Base-by-base conservation (phyloP, 768 basidiomycete species). In the Boletus sp. region DNA sequence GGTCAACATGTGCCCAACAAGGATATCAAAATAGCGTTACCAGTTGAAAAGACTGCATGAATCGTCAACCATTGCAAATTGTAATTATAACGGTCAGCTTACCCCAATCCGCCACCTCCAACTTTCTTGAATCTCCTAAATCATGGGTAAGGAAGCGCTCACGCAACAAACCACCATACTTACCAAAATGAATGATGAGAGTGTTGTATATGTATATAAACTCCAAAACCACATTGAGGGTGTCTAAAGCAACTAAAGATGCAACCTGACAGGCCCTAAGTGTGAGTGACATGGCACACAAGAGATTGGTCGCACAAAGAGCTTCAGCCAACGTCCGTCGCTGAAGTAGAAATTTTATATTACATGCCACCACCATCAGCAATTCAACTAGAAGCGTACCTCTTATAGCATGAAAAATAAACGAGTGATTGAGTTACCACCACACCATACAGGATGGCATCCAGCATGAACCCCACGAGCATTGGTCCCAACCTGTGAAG, bases 351-450 rank as follows among this genome's bases (percentile, higher is more conserved):
- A 56, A 48, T n/a, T 7, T 10, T 15, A 29, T 14, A 11, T 57
- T 7, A 28, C 4, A 47, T 24, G 12, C 5, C 32, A 10, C 15
- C 18, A 36, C 14, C n/a, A 36, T 7, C 30, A 15, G 8, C 24
- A 14, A 45, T 24, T 17, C 20, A 50, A 15, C 12, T 18, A 5
- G 42, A 55, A 39, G 11, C 66, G 10, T 45, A 67, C 67, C 60
- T 63, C 52, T 68, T 70, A 37, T 68, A 69, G 37, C 57, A 66
- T 5, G 68, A 67, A 42, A 65, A 68, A 44, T 71, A 69, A 47
- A 75, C 42, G 60, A 70, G 73, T 0, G 67, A 66, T 62, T 77
- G 77, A 39, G 64, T 67, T 33, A 74, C 51, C 60, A 75, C 64
- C 3, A 66, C 65, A 32, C 76, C 76, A 54, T 66, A 75, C 47